A percentile compares a stretch with the other conserved stretches of the same genome.
Evolutionary conservation across 2,329 filamentous ascomycete genomes (phyloP).

Genomic region (Clonostachys solani): DNA sequence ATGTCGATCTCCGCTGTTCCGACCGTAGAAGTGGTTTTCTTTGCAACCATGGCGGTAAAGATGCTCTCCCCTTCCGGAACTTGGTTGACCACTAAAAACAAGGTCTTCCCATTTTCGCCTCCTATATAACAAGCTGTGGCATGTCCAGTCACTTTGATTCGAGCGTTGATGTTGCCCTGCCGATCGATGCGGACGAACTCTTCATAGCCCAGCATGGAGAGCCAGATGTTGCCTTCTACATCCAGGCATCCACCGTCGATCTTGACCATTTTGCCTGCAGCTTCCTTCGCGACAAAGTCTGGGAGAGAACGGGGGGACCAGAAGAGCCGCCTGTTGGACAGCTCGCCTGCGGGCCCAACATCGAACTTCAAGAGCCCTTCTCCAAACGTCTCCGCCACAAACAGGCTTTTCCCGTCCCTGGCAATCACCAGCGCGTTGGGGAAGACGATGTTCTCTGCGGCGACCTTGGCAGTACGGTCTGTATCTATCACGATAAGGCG

Average conservation of each 20-base stretch:
- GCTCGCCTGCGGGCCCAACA: background rate
- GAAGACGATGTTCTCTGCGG: constrained; percentile 1
- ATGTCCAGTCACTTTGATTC: background rate
- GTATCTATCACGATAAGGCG: background rate
- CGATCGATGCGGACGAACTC: background rate
- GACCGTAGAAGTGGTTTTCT: no score
- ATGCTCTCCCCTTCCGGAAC: background rate
- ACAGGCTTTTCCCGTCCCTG: background rate
- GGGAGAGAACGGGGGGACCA: background rate
- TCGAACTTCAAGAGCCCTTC: background rate
- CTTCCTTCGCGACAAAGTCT: background rate
- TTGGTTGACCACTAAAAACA: background rate
- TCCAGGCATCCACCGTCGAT: background rate
- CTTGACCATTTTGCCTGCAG: background rate
- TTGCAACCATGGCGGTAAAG: background rate
- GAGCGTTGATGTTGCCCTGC: background rate
- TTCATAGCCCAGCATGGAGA: background rate
- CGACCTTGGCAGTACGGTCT: background rate
- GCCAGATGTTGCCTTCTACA: background rate
- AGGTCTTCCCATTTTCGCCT: background rate
- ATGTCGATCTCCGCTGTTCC: no score
- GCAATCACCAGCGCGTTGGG: background rate
- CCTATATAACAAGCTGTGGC: background rate
- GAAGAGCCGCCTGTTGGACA: background rate
- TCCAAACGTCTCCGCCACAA: background rate